Conservation (phyloP, 2,329 filamentous ascomycete genomes). For the Lachnum nothofagi region DNA sequence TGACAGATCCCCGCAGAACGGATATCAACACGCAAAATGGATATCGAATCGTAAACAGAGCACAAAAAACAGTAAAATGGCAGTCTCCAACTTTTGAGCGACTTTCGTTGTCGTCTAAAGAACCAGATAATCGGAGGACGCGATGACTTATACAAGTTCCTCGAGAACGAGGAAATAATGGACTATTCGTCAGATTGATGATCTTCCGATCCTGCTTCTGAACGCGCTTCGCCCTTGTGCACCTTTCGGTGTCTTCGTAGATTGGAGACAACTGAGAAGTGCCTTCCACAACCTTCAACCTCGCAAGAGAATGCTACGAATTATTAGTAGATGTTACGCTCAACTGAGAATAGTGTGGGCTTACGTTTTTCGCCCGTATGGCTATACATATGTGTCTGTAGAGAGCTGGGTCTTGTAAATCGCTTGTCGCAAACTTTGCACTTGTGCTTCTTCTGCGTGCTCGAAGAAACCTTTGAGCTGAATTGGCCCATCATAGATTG, state of each 20-base stretch:
- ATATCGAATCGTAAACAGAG: conserved; percentile 13
- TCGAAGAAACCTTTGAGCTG: conserved; percentile 91
- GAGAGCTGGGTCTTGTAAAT: conserved; percentile 86
- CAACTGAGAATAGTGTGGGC: conserved; percentile 31
- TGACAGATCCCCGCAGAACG: conserved; percentile 1
- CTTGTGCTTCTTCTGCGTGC: conserved; percentile 98
- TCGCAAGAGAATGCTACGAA: conserved; percentile 81
- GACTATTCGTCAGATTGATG: conserved; percentile 47
- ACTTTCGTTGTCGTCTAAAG: conserved; percentile 5
- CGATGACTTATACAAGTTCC: not conserved
- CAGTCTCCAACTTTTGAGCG: conserved; percentile 5
- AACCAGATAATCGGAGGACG: not conserved
- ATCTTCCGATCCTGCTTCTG: conserved; percentile 59
- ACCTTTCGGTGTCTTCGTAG: conserved; percentile 92
- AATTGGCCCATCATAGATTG: conserved; percentile 99
- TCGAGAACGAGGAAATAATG: not conserved
- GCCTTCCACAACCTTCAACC: conserved; percentile 87
- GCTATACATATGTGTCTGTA: conserved; percentile 98
- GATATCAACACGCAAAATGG: conserved; percentile 21
- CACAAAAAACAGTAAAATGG: not conserved
- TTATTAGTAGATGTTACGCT: conserved; percentile 19
- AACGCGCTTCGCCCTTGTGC: conserved; percentile 71
- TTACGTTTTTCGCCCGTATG: conserved; percentile 97
- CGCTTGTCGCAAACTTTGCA: conserved; percentile 98
- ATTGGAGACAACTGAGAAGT: conserved; percentile 97